These are phyloP conservation scores for Plasmodium malariae DNA, from an alignment of 169 alveolate species.

Conservation along the genomic window DNA sequence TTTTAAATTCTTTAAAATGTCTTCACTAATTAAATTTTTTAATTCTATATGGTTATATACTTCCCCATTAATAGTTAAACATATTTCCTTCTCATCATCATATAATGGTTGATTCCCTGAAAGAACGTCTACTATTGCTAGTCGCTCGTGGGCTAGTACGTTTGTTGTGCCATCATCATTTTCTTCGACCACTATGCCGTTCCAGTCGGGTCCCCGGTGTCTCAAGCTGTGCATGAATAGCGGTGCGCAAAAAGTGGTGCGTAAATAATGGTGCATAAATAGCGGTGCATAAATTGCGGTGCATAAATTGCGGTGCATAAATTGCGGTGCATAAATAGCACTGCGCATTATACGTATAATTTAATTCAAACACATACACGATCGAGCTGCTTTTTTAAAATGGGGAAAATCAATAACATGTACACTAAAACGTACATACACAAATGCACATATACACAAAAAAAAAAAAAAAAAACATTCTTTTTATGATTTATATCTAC, in stretches of 20 bases:
- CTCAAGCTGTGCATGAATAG: constrained; percentile 54
- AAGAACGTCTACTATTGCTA: constrained; percentile 81
- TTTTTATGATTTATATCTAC: too few relatives aligned
- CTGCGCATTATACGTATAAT: too few relatives aligned
- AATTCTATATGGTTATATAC: constrained; percentile 79
- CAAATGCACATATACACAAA: too few relatives aligned
- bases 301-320: background rate
- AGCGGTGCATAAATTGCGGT: background rate
- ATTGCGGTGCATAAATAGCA: too few relatives aligned
- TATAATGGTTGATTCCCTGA: constrained; percentile 82
- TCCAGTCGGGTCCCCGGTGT: constrained; percentile 89
- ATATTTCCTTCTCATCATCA: constrained; percentile 67
- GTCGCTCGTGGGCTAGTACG: constrained; percentile 85
- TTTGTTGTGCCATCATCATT: constrained; percentile 64
- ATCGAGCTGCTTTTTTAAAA: too few relatives aligned
- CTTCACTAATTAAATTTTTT: constrained; percentile 24
- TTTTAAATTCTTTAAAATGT: background rate
- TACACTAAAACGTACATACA: too few relatives aligned
- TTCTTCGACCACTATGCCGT: constrained; percentile 64
- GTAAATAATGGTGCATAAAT: background rate
- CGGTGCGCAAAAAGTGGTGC: background rate
- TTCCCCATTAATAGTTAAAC: constrained; percentile 81
- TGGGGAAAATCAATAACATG: too few relatives aligned
- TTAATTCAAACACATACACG: too few relatives aligned
- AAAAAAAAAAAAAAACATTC: too few relatives aligned